Evolutionary conservation across 805 yeast species (phyloP).

Genomic region (Yarrowia sp.): DNA sequence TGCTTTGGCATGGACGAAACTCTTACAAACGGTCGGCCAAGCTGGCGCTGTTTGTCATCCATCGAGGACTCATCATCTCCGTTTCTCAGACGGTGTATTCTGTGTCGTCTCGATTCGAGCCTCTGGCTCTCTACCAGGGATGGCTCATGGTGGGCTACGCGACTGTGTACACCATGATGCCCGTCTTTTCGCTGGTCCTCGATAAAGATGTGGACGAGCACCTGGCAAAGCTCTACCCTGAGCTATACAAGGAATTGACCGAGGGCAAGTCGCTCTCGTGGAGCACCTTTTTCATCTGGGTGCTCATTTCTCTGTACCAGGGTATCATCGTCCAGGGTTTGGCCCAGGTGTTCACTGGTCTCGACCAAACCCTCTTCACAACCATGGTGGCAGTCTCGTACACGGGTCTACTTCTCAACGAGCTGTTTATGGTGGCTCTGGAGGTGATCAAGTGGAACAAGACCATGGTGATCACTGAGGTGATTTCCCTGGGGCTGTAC

Average conservation of each 20-base stretch:
- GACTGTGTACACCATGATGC: constrained; percentile 96
- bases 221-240: constrained; percentile 88
- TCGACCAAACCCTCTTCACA: constrained; percentile 51
- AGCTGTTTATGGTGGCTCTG: constrained; percentile 87
- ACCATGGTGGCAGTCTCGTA: constrained; percentile 85
- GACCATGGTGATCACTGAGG: constrained; percentile 67
- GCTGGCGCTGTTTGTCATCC: constrained; percentile 92
- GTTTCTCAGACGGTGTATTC: constrained; percentile 95
- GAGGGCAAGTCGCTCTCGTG: constrained; percentile 83
- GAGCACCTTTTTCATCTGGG: constrained; percentile 89
- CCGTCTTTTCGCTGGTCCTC: constrained; percentile 87
- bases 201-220: constrained; percentile 90
- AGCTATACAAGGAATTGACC: constrained; percentile 86
- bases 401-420: constrained; percentile 75
- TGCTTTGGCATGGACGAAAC: constrained; percentile 97
- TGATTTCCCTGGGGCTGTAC: constrained; percentile 64
- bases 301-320: constrained; percentile 81
- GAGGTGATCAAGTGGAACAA: constrained; percentile 91
- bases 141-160: constrained; percentile 99
- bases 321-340: constrained; percentile 81
- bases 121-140: constrained; percentile 91
- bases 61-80: constrained; percentile 89
- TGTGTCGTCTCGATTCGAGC: constrained; percentile 81
- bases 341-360: constrained; percentile 71
- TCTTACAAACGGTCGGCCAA: constrained; percentile 95